Conservation (phyloP, 768 basidiomycete genomes). For the Suillus subaureus region DNA sequence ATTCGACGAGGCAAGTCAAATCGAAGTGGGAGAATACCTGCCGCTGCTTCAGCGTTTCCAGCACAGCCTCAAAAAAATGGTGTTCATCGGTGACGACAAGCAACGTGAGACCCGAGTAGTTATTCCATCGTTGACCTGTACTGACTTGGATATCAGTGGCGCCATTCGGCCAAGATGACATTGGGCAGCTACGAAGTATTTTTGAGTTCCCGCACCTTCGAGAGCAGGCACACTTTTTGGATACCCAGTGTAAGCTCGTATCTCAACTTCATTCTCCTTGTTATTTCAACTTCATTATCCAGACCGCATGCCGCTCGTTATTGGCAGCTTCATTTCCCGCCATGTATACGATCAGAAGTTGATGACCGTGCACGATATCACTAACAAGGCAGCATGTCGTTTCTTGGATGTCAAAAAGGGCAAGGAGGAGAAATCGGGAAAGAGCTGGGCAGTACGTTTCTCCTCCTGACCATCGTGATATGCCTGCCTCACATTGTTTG, state of each 20-base stretch:
- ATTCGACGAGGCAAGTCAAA: slow-evolving; percentile 52
- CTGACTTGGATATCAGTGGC: slow-evolving; percentile 52
- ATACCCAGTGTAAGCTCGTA: slow-evolving; percentile 67
- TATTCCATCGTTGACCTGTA: neutral
- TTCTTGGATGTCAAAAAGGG: slow-evolving; percentile 44
- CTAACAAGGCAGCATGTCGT: slow-evolving; percentile 33
- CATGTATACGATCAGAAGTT: slow-evolving; percentile 64
- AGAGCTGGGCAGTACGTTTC: slow-evolving; percentile 31
- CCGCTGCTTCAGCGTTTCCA: slow-evolving; percentile 33
- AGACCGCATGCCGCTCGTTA: slow-evolving; percentile 84
- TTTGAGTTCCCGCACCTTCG: slow-evolving; percentile 71
- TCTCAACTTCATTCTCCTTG: neutral
- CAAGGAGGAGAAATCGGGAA: slow-evolving; percentile 24
- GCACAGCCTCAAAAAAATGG: slow-evolving; percentile 32
- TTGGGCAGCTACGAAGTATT: slow-evolving; percentile 66
- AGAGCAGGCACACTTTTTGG: slow-evolving; percentile 50
- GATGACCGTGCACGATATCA: slow-evolving; percentile 52
- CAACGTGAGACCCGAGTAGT: slow-evolving; percentile 36
- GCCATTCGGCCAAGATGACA: slow-evolving; percentile 74
- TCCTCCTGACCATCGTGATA: too few species aligned
- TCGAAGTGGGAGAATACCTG: slow-evolving; percentile 43
- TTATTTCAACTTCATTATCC: slow-evolving; percentile 13
- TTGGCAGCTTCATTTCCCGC: slow-evolving; percentile 70
- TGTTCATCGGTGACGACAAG: slow-evolving; percentile 43
- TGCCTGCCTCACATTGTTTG: neutral